Base-by-base conservation (phyloP, 2,329 filamentous ascomycete species). In the Aspergillus costaricaensis region DNA sequence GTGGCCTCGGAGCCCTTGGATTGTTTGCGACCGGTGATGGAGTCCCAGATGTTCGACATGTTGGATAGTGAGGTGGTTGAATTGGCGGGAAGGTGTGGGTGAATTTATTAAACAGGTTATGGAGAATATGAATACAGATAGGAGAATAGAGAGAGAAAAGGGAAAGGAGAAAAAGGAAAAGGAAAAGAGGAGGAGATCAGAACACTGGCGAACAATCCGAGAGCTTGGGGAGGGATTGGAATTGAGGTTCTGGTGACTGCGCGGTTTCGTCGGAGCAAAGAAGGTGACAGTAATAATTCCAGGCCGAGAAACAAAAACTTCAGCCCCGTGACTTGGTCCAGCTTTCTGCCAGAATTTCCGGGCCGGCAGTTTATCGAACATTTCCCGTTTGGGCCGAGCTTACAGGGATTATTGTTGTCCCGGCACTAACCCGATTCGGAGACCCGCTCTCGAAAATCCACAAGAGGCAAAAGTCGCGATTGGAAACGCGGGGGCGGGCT, bases 1-100 rank as follows among this genome's bases (percentile, higher is more conserved):
- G 91, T 93, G 67, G 83, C 77, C 57, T 82, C 77, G 60, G 85
- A 78, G 62, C 80, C 78, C 76, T 85, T 84, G 69, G 80, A 78
- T 71, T 75, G 79, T 75, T 86, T 87, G 71, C 83, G 83, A 63
- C 86, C 86, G 41, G 84, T 84, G 70, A 89, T 78, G 17, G 82
- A 80, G 72, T 88, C 86, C 86, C 84, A 86, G 70, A 86, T 79
- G 58, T 44, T 44, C 41, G 82, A 79, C 83, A 85, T 86, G 62
- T 62, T 75, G 72, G 61, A 64, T 21, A 52, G 58, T 49, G 39
- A 36, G 7, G 39, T 43, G 2, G 39, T 17, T 43, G 39, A 43
- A 4, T 17, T n/a, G 39, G 39, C 39, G 41, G 10, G 41, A 21
- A 21, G 41, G 47, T 41, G 60, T 44, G 62, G 44, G 51, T 32